Base-by-base conservation (phyloP, 179 eudicot genomes). In the Beta corolliflora region DNA sequence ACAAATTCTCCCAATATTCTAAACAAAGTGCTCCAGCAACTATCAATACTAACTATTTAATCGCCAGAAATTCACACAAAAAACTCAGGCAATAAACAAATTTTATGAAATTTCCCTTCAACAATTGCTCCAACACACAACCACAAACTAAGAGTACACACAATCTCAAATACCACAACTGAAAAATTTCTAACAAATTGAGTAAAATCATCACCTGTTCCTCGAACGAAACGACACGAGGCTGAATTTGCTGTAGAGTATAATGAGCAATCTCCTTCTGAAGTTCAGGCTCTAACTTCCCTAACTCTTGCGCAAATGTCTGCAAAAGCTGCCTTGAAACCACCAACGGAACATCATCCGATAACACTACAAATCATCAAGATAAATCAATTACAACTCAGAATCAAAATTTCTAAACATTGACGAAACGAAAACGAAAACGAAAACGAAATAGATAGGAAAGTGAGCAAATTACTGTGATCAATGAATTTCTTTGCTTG, bases 211-310 rank as follows among this genome's bases (percentile, higher is more conserved):
- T 50, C 18, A 94, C 99, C 93, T 96, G 99, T 73, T 96, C 99
- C 80, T 96, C 99, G 21, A 96, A 96, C 0, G 99, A 96, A 76
- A 96, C 98, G 41, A 96, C 98, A 36, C 99, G 94, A 60, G 98
- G 99, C 78, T 96, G 99, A 87, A 96, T 96, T 89, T 94, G 96
- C 77, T 87, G 88, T 64, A 96, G 99, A 5, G 95, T 86, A 81
- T 91, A 94, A 83, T 96, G 96, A 12, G 98, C 97, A 73, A 94
- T 93, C 82, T 96, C 96, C 91, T 94, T 94, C 79, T 96, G 98
- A 75, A 87, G 84, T 77, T 93, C 97, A 13, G 97, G 85, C 86
- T 91, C 91, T 81, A 96, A 80, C 63, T 86, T 91, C 77, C 94
- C 98, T 29, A 96, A 81, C 41, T 96, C 99, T 64, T 86, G 91